Base-by-base conservation (phyloP, 805 yeast genomes). In the Saturnispora halmiae region DNA sequence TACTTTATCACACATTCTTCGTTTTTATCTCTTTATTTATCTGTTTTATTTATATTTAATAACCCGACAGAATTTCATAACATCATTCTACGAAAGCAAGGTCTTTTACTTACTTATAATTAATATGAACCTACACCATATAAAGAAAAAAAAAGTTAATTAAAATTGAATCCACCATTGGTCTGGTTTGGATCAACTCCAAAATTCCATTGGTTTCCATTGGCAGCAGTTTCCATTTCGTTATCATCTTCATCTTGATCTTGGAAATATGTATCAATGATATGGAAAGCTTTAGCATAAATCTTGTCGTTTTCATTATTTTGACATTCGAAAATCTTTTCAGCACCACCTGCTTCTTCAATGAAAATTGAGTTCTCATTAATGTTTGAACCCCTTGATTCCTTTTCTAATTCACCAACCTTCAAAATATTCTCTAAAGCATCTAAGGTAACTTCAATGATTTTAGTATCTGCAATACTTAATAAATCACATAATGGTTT, bases 301-400 rank as follows among this genome's bases (percentile, higher is more conserved):
- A 92, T 84, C 58, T 81, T 84, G 59, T 90, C 94, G 64, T 90
- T 92, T 56, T 79, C 84, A 65, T 85, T 87, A 60, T 73, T 77
- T 71, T 92, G 98, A 60, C 95, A 83, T 46, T 84, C 86, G 63
- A 82, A 82, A 54, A 92, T 90, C 69, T 85, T 88, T 63, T 92
- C 97, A 78, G 87, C 82, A 48, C 98, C 98, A 54, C 96, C 97
- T 33, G 96, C 96, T 62, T 90, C 96, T 67, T 92, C 98, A 58
- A 92, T 83, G 66, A 66, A 86, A 47, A 87, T 73, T 21, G 97
- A 95, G 59, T 88, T 82, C 61, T 83, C 85, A 65, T 92, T 92
- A 54, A 78, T 72, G 37, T 71, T 63, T 14, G 79, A 60, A 43
- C 82, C 83, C 45, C 75, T 70, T 41, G 79, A 70, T 56, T 87